phyloP scores from a whole-genome alignment of 1,139 yeast genomes.

The Diutina neorugosa region DNA sequence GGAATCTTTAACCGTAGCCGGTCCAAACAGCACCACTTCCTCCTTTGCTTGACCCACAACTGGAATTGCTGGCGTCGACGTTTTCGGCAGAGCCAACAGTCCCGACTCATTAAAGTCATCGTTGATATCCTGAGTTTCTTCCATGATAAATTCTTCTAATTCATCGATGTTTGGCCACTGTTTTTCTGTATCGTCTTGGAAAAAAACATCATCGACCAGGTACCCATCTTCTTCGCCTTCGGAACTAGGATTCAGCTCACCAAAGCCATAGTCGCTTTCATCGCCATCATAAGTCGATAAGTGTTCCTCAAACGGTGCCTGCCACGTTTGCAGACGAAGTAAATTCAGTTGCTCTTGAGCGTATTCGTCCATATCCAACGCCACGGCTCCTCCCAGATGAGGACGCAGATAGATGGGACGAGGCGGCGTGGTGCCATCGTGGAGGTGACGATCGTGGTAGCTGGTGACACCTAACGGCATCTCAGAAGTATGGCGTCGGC shows the following conservation, averaged over 20 bases:
- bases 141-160: conserved; percentile 11
- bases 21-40: conserved; percentile 7
- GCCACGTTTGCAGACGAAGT: conserved; percentile 13
- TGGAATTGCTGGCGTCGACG: conserved; percentile 6
- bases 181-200: conserved; percentile 9
- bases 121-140: conserved; percentile 9
- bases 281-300: background rate
- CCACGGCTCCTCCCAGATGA: background rate
- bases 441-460: background rate
- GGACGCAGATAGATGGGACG: background rate
- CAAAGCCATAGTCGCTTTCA: conserved; percentile 13
- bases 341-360: background rate
- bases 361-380: conserved; percentile 2
- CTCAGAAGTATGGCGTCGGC: conserved; percentile 1
- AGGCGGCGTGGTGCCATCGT: background rate
- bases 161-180: conserved; percentile 5
- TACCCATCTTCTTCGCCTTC: conserved; percentile 60
- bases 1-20: background rate
- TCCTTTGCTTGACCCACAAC: conserved; percentile 4
- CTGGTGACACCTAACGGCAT: background rate
- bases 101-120: conserved; percentile 6
- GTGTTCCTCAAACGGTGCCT: background rate
- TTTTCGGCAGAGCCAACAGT: conserved; percentile 4
- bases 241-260: conserved; percentile 59
- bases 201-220: conserved; percentile 68